Evolutionary conservation across 495 filamentous ascomycete species (phyloP).

Genomic region (Penicillium ochrochloron): DNA sequence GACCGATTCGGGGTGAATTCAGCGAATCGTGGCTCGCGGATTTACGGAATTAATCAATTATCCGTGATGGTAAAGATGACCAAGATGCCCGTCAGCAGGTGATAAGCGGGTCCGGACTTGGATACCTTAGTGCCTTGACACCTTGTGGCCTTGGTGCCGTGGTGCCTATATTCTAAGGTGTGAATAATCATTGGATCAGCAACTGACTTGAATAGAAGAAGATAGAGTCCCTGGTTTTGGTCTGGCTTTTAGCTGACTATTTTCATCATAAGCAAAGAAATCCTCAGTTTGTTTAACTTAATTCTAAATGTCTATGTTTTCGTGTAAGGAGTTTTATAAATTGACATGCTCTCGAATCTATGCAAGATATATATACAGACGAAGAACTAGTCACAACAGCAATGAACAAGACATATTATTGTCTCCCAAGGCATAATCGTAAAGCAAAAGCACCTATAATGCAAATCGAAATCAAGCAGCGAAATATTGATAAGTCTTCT

Average conservation of each 20-base stretch:
- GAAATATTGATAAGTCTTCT: no score
- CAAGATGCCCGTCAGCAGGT: constrained; percentile 39
- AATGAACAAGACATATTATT: no score
- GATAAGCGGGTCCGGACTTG: constrained; percentile 17
- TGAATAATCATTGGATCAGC: constrained; percentile 5
- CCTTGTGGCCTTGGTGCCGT: constrained; percentile 1
- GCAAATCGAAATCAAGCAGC: no score
- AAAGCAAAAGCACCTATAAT: no score
- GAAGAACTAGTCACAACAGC: no score
- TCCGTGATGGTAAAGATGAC: constrained; percentile 38
- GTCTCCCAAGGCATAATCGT: no score
- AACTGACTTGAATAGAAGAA: background rate
- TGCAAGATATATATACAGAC: no score
- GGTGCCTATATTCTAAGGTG: background rate
- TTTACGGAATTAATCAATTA: background rate
- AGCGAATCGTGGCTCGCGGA: constrained; percentile 8
- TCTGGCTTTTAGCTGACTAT: background rate
- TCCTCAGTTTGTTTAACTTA: no score
- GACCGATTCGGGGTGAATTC: background rate
- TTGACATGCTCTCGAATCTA: no score
- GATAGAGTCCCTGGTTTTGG: background rate
- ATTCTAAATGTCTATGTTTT: no score
- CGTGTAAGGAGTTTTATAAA: no score
- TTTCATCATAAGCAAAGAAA: background rate
- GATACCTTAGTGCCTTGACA: background rate